Evolutionary conservation across 2,329 filamentous ascomycete genomes (phyloP).

Genomic region (Myotisia sp.): DNA sequence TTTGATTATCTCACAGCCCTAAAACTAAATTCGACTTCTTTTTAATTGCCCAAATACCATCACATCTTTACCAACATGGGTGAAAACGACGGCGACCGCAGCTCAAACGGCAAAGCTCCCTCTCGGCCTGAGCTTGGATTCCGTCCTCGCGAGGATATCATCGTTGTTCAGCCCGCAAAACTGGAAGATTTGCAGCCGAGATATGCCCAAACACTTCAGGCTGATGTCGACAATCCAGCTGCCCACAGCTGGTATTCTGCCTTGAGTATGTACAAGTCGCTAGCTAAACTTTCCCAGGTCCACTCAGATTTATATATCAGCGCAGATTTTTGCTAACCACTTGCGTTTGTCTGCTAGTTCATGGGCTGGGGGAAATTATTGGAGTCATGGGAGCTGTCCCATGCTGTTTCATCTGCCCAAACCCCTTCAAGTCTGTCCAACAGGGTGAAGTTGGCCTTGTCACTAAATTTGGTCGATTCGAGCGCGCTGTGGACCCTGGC

Average conservation of each 20-base stretch:
- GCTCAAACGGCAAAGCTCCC: too few relatives aligned
- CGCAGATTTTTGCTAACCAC: conserved; percentile 3
- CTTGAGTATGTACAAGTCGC: conserved; percentile 52
- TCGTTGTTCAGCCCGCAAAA: conserved; percentile 64
- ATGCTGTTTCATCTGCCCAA: conserved; percentile 82
- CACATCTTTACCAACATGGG: too few relatives aligned
- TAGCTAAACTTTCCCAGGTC: neutral
- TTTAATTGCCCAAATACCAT: too few relatives aligned
- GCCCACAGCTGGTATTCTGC: conserved; percentile 77
- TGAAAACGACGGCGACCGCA: too few relatives aligned
- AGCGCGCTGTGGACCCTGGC: conserved; percentile 89
- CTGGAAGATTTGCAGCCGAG: conserved; percentile 72
- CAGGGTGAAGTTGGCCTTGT: conserved; percentile 93
- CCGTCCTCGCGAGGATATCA: conserved; percentile 34
- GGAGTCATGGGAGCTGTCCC: conserved; percentile 76
- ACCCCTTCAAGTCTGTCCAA: conserved; percentile 82
- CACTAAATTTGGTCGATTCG: conserved; percentile 87
- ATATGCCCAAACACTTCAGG: conserved; percentile 52
- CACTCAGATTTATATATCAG: too few relatives aligned
- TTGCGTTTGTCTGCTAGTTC: too few relatives aligned
- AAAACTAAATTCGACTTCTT: too few relatives aligned
- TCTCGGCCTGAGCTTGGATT: conserved; percentile 28
- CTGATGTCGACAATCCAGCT: conserved; percentile 50
- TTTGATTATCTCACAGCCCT: too few relatives aligned
- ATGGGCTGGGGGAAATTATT: conserved; percentile 56